Evolutionary conservation across 257 asterid genomes (phyloP).

Genomic region (Solanum ossicruentum): DNA sequence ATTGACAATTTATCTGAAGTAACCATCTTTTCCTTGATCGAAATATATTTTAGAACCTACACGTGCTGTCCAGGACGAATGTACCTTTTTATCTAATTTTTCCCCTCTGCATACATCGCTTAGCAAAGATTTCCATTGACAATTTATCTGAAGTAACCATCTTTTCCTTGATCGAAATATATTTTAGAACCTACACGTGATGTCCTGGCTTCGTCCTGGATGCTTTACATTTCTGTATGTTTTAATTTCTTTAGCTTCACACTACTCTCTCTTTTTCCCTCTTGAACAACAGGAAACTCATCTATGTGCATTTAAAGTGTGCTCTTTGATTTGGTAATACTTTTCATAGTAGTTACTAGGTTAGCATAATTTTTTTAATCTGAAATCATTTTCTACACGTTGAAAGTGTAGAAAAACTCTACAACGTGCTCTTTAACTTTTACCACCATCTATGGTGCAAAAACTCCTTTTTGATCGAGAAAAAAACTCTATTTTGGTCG

Average conservation of each 20-base stretch:
- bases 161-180: background rate
- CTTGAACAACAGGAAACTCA: background rate
- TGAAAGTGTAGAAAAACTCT: background rate
- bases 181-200: background rate
- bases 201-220: background rate
- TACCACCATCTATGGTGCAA: background rate
- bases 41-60: background rate
- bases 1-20: background rate
- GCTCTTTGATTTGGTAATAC: background rate
- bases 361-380: background rate
- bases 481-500: background rate
- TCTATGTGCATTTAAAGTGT: background rate
- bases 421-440: background rate
- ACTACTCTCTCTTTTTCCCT: background rate
- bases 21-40: background rate
- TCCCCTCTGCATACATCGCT: background rate
- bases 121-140: background rate
- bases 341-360: background rate
- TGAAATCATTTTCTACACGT: background rate
- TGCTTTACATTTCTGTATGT: background rate
- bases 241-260: background rate
- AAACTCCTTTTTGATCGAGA: background rate
- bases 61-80: too few species aligned
- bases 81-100: background rate
- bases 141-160: background rate